phyloP scores from a whole-genome alignment of 176 grass and related monocot species.

The Leersia perrieri region DNA sequence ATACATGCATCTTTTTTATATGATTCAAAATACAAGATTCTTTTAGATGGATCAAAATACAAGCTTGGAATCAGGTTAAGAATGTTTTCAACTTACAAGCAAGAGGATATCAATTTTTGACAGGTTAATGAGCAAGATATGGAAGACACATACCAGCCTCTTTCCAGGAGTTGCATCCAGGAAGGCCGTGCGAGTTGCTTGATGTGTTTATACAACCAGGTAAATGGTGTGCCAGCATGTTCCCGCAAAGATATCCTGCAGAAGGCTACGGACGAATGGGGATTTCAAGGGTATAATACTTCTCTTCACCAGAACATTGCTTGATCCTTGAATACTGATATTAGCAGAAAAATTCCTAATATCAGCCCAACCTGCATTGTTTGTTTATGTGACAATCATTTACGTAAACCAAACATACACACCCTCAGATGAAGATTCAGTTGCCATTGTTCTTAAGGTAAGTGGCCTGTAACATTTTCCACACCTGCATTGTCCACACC shows the following conservation, averaged over 20 bases:
- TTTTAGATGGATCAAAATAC: background rate
- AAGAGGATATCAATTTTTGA: slow-evolving; percentile 6
- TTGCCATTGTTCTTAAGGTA: slow-evolving; percentile 92
- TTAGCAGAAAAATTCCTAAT: background rate
- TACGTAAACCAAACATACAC: slow-evolving; percentile 74
- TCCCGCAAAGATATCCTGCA: slow-evolving; percentile 68
- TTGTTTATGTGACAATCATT: slow-evolving; percentile 64
- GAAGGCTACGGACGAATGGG: slow-evolving; percentile 82
- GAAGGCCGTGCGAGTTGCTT: slow-evolving; percentile 90
- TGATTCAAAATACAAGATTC: too few relatives aligned
- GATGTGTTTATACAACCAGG: slow-evolving; percentile 93
- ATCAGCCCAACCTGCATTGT: background rate
- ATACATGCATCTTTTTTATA: slow-evolving; percentile 39
- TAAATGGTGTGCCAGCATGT: slow-evolving; percentile 82
- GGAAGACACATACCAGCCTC: slow-evolving; percentile 83
- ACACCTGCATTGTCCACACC: too few relatives aligned
- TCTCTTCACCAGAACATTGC: slow-evolving; percentile 9
- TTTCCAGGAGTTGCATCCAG: slow-evolving; percentile 88
- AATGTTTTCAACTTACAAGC: slow-evolving; percentile 2
- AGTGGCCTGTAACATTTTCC: slow-evolving; percentile 14
- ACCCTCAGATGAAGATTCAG: slow-evolving; percentile 68
- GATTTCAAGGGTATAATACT: slow-evolving; percentile 71
- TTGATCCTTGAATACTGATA: slow-evolving; percentile 7
- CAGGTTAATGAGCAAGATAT: slow-evolving; percentile 92
- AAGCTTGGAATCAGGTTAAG: slow-evolving; percentile 5